phyloP scores from a whole-genome alignment of 192 early-diverging fungal species.

The Fimicolochytrium jonesii region DNA sequence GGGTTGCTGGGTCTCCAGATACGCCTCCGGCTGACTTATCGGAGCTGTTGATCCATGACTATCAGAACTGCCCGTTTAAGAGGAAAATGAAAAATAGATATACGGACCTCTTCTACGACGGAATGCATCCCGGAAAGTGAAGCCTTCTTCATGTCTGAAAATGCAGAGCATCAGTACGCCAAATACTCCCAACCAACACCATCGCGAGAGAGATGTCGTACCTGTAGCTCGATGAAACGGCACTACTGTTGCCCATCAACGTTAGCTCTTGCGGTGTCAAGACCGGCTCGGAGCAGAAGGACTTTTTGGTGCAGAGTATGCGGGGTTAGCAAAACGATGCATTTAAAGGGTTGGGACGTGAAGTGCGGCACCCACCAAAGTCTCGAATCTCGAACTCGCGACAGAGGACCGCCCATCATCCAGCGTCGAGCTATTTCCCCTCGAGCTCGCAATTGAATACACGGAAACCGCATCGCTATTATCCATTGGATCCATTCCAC shows the following conservation, averaged over 20 bases:
- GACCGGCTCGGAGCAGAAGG: constrained; percentile 50
- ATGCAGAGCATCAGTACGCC: too few species aligned
- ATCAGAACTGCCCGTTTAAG: background rate
- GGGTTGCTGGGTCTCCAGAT: too few species aligned
- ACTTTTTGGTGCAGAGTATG: constrained; percentile 20
- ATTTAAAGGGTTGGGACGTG: too few species aligned
- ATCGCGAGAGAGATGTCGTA: background rate
- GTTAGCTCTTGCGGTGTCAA: constrained; percentile 45
- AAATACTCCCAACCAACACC: background rate
- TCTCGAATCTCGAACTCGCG: constrained; percentile 35
- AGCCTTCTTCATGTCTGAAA: constrained; percentile 11
- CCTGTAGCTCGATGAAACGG: constrained; percentile 1
- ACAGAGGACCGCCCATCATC: constrained; percentile 29
- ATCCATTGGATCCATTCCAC: constrained; percentile 2
- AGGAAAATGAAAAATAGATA: background rate
- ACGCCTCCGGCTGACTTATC: too few species aligned
- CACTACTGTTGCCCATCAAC: constrained; percentile 34
- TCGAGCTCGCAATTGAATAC: constrained; percentile 29
- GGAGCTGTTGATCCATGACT: too few species aligned
- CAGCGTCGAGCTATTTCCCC: constrained; percentile 1
- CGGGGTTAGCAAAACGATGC: background rate
- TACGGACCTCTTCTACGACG: background rate
- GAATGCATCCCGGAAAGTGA: constrained; percentile 16
- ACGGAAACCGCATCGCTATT: constrained; percentile 37
- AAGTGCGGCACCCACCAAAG: constrained; percentile 36